Conservation (phyloP, 2,329 filamentous ascomycete genomes). For the Sporothrix phasma region DNA sequence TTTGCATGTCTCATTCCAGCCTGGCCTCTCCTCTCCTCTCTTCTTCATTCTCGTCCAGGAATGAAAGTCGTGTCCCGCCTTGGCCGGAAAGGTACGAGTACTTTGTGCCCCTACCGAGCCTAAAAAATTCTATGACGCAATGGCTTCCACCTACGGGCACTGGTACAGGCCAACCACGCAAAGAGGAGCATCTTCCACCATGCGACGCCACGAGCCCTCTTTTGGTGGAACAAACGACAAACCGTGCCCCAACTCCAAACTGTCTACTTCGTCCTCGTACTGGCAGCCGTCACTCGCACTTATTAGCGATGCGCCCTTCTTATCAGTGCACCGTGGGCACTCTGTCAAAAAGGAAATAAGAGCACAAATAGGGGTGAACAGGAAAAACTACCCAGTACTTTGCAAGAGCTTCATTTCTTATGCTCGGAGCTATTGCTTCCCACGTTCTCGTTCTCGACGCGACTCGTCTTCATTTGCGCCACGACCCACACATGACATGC, state of each 20-base stretch:
- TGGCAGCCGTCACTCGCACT: too few species aligned
- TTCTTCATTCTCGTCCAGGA: neutral
- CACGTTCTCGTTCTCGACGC: too few species aligned
- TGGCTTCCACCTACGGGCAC: too few species aligned
- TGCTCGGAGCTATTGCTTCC: too few species aligned
- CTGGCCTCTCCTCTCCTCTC: neutral
- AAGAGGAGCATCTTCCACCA: neutral
- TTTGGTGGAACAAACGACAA: constrained; percentile 1
- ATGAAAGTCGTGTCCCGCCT: neutral
- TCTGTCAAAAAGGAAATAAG: neutral
- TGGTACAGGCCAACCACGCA: too few species aligned
- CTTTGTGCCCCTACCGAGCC: constrained; percentile 3
- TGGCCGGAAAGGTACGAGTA: constrained; percentile 2
- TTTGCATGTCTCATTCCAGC: too few species aligned
- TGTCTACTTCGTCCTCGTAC: neutral
- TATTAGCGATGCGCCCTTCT: neutral
- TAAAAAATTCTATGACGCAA: constrained; percentile 13
- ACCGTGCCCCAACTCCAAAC: too few species aligned
- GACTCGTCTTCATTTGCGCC: neutral
- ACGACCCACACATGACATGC: neutral
- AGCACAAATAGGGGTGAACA: neutral
- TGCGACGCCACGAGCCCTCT: neutral
- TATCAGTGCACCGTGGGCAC: neutral
- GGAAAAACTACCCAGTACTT: neutral
- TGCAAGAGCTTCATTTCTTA: neutral